Conservation (phyloP, 179 eudicot genomes). For the Vitellaria paradoxa region DNA sequence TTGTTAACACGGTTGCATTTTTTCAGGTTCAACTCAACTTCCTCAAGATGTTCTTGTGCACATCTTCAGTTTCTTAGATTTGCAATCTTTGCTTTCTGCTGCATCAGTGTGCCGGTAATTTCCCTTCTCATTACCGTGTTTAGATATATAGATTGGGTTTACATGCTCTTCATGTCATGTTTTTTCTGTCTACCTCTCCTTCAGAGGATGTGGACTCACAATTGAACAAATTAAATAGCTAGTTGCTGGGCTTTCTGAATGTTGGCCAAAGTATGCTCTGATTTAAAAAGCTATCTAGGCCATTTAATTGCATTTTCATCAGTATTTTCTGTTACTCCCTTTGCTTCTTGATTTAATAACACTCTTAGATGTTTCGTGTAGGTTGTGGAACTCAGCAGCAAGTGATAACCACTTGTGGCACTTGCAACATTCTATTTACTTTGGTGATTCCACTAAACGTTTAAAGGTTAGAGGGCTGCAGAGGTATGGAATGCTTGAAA, state of each 20-base stretch:
- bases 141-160: neutral
- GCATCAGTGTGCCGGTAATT: conserved; percentile 74
- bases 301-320: neutral
- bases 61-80: conserved; percentile 73
- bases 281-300: neutral
- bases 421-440: conserved; percentile 39
- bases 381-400: conserved; percentile 81
- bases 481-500: conserved; percentile 19
- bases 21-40: conserved; percentile 48
- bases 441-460: conserved; percentile 29
- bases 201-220: neutral
- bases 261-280: neutral
- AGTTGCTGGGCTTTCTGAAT: neutral
- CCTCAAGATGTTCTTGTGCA: conserved; percentile 76
- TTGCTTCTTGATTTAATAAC: conserved; percentile 5
- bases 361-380: conserved; percentile 20
- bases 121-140: conserved; percentile 7
- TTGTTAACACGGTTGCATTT: neutral
- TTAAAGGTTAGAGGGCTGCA: conserved; percentile 12
- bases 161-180: neutral
- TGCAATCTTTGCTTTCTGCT: conserved; percentile 66
- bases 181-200: neutral
- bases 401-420: conserved; percentile 69
- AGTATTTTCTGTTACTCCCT: neutral
- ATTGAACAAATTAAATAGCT: neutral